Evolutionary conservation across 129 eudicot species (phyloP).

Genomic region (Flaveria trinervia): DNA sequence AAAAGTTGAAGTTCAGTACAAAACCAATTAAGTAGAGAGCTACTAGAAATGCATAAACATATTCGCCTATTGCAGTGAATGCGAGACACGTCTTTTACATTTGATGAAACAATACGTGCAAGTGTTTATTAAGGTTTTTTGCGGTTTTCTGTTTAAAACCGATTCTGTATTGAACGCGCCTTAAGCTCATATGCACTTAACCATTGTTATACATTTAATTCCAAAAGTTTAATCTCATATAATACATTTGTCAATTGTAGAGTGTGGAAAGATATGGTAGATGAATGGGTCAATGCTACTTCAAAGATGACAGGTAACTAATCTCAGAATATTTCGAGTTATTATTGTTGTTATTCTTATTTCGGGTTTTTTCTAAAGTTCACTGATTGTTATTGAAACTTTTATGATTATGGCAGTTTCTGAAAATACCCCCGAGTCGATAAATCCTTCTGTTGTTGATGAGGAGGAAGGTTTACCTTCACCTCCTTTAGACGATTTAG

Average conservation of each 20-base stretch:
- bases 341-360: neutral
- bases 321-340: neutral
- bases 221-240: constrained; percentile 15
- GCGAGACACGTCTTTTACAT: neutral
- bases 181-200: constrained; percentile 14
- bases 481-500: constrained; percentile 89
- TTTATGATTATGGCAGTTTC: constrained; percentile 32
- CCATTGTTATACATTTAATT: neutral
- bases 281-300: constrained; percentile 62
- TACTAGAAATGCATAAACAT: neutral
- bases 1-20: neutral
- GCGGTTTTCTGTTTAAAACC: neutral
- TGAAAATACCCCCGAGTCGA: constrained; percentile 71
- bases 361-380: neutral
- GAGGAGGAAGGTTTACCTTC: constrained; percentile 97
- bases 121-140: neutral
- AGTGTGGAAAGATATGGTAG: constrained; percentile 76
- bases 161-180: neutral
- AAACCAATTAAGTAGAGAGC: neutral
- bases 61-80: neutral
- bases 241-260: constrained; percentile 40
- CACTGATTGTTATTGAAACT: neutral
- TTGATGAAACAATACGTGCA: neutral
- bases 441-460: constrained; percentile 72
- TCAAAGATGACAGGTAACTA: constrained; percentile 48